Conservation (phyloP, 768 basidiomycete genomes). For the Boletus subcaerulescens region DNA sequence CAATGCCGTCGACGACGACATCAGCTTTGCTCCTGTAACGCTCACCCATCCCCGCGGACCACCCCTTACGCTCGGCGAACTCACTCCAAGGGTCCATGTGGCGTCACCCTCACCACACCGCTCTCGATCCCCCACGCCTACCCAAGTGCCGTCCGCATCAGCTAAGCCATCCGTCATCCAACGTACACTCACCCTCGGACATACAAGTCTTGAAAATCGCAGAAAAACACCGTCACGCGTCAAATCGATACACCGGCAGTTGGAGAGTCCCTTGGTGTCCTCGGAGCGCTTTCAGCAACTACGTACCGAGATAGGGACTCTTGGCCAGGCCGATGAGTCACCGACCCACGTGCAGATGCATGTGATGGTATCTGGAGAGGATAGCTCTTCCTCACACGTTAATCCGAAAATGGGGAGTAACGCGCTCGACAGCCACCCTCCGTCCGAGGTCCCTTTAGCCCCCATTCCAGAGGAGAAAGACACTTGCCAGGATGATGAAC, state of each 20-base stretch:
- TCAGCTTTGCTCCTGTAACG: slow-evolving; percentile 37
- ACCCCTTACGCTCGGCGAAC: slow-evolving; percentile 38
- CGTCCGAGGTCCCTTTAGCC: not conserved
- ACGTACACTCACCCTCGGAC: slow-evolving; percentile 10
- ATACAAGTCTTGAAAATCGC: slow-evolving; percentile 13
- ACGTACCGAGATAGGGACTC: slow-evolving; percentile 15
- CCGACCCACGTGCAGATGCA: slow-evolving; percentile 4
- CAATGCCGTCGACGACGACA: slow-evolving; percentile 26
- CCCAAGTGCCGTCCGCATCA: slow-evolving; percentile 2
- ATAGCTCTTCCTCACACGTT: not conserved
- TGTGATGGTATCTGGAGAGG: not conserved
- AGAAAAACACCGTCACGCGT: slow-evolving; percentile 3
- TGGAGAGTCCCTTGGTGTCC: slow-evolving; percentile 19
- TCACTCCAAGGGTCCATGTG: slow-evolving; percentile 37
- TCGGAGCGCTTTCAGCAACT: slow-evolving; percentile 26
- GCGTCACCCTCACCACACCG: not conserved
- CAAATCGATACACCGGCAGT: not conserved
- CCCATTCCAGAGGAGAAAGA: slow-evolving; percentile 2
- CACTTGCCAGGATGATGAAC: not conserved
- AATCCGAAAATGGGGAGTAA: not conserved
- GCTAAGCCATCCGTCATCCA: slow-evolving; percentile 15
- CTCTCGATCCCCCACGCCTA: slow-evolving; percentile 13
- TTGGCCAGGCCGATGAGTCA: slow-evolving; percentile 9
- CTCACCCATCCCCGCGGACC: slow-evolving; percentile 27
- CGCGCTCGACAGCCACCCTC: not conserved